A percentile compares a stretch with the other conserved stretches of the same genome.
Conservation (phyloP, 805 yeast species). For the Starmerella sp. region DNA sequence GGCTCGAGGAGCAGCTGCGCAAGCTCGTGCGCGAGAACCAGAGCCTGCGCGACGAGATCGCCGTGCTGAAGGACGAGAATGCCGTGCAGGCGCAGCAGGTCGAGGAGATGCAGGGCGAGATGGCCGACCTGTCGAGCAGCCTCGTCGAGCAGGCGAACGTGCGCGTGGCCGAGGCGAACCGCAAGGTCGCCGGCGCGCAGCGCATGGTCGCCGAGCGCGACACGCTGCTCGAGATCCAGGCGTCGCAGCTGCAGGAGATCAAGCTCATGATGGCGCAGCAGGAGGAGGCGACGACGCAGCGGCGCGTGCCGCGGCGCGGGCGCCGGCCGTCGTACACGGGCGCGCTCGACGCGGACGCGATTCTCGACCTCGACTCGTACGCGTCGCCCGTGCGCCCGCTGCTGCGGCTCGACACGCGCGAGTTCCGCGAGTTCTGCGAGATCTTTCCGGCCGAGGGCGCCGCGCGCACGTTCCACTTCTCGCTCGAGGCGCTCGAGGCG, state of each 20-base stretch:
- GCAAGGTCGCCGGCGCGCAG: slow-evolving; percentile 49
- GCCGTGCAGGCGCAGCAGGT: slow-evolving; percentile 12
- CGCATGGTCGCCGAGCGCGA: slow-evolving; percentile 55
- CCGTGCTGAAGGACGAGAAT: slow-evolving; percentile 13
- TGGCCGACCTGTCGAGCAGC: slow-evolving; percentile 42
- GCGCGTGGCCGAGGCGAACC: slow-evolving; percentile 67
- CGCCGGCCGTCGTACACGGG: slow-evolving; percentile 1
- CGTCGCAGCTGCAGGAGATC: slow-evolving; percentile 49
- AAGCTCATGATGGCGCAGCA: slow-evolving; percentile 39
- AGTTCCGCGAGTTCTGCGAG: slow-evolving; percentile 17
- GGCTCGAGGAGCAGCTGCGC: slow-evolving; percentile 25
- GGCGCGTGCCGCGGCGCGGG: background rate
- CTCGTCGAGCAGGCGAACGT: slow-evolving; percentile 47
- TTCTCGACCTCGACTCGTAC: slow-evolving; percentile 21
- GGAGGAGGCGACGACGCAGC: background rate
- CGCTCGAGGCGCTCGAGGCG: slow-evolving; percentile 11
- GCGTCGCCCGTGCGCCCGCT: slow-evolving; percentile 24
- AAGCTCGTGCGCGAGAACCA: slow-evolving; percentile 19
- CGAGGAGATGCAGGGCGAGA: slow-evolving; percentile 45
- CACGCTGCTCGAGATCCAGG: slow-evolving; percentile 49
- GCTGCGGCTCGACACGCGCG: slow-evolving; percentile 23
- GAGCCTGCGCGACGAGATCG: slow-evolving; percentile 11
- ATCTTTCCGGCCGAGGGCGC: slow-evolving; percentile 10
- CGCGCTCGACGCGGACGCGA: slow-evolving; percentile 8
- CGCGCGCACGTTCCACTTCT: background rate